Evolutionary conservation across 164 flowering plant genomes (phyloP).

Genomic region (Macadamia tetraphylla): DNA sequence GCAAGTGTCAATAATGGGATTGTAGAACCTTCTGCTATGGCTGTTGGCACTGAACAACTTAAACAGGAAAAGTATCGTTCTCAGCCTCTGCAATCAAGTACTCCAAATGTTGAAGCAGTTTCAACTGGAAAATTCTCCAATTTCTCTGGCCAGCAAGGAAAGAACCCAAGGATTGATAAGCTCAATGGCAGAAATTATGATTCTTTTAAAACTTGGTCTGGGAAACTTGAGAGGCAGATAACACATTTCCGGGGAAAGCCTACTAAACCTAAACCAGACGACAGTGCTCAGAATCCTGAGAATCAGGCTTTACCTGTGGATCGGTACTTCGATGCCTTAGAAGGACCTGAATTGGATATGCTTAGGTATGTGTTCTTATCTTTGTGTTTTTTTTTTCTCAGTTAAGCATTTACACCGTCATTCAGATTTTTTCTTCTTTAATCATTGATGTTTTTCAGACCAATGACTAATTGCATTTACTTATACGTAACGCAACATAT

Average conservation of each 20-base stretch:
- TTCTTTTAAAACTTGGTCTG: conserved; percentile 82
- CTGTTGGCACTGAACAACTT: conserved; percentile 6
- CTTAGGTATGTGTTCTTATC: conserved; percentile 41
- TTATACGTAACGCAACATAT: no score
- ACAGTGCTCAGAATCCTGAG: conserved; percentile 17
- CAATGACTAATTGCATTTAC: no score
- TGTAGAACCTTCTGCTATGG: conserved; percentile 5
- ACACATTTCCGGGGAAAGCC: conserved; percentile 51
- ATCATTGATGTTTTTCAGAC: no score
- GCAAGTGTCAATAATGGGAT: conserved; percentile 6
- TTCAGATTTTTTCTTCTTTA: no score
- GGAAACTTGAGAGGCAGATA: conserved; percentile 63
- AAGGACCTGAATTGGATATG: conserved; percentile 84
- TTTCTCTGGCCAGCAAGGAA: neutral
- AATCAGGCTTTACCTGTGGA: conserved; percentile 45
- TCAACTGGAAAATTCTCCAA: neutral
- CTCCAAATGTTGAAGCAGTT: conserved; percentile 19
- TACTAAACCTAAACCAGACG: conserved; percentile 19
- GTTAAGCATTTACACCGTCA: no score
- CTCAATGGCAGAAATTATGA: conserved; percentile 49
- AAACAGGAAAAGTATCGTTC: conserved; percentile 42
- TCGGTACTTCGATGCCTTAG: conserved; percentile 76
- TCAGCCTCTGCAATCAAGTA: conserved; percentile 49
- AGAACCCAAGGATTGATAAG: conserved; percentile 24
- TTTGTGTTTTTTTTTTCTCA: neutral